These are phyloP conservation scores for Scedosporium apiospermum DNA, from an alignment of 2,329 filamentous ascomycete species.

Conservation along the genomic window DNA sequence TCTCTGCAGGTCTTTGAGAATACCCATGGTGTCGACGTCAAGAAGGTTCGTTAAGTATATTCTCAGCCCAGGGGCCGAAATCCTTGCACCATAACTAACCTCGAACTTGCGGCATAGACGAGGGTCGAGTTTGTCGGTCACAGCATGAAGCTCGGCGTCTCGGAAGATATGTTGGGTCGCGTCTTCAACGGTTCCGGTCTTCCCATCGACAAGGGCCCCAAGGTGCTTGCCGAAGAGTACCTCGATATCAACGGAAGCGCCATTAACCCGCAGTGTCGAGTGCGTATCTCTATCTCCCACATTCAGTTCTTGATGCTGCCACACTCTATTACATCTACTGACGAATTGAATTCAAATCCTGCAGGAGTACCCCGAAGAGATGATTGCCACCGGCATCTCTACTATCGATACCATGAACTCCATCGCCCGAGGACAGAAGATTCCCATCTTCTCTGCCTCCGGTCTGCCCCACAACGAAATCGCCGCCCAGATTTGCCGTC, in stretches of 20 bases:
- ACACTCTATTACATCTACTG: not conserved
- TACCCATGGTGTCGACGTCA: conserved; percentile 94
- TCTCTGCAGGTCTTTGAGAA: conserved; percentile 76
- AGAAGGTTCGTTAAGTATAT: conserved; percentile 59
- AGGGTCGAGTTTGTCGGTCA: conserved; percentile 96
- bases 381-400: conserved; percentile 99
- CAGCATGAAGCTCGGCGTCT: conserved; percentile 96
- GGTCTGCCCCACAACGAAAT: conserved; percentile 99
- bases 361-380: conserved; percentile 96
- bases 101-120: conserved; percentile 48
- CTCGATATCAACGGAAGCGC: conserved; percentile 98
- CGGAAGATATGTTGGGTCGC: conserved; percentile 98
- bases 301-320: not conserved
- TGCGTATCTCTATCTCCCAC: conserved; percentile 32
- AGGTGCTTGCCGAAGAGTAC: conserved; percentile 95
- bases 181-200: conserved; percentile 97
- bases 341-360: conserved; percentile 11
- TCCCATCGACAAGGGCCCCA: conserved; percentile 97
- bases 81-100: not conserved
- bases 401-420: conserved; percentile 98
- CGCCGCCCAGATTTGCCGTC: conserved; percentile 95
- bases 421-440: conserved; percentile 98
- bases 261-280: conserved; percentile 96
- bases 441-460: conserved; percentile 96
- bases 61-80: not conserved